Conservation (phyloP, 805 yeast genomes). For the Ascoidea tarda region DNA sequence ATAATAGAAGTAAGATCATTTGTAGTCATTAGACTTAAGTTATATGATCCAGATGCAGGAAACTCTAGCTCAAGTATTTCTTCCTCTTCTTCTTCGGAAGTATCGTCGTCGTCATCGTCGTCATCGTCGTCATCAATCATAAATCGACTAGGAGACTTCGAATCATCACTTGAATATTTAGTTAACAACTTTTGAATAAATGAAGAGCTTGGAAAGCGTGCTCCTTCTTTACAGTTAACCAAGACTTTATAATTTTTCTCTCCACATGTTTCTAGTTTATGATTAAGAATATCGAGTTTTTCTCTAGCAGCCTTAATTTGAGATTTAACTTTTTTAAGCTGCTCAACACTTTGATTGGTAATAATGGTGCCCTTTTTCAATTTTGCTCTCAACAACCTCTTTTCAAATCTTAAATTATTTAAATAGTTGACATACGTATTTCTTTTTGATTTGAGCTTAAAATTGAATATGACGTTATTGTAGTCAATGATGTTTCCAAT, state of each 20-base stretch:
- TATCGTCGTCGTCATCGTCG: background rate
- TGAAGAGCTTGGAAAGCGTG: constrained; percentile 6
- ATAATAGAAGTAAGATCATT: constrained; percentile 51
- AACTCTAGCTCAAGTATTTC: constrained; percentile 20
- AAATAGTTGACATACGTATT: background rate
- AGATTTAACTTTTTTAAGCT: background rate
- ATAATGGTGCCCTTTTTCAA: background rate
- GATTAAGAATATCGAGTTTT: background rate
- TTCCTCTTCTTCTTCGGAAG: background rate
- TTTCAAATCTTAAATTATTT: background rate
- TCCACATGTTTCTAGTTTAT: background rate
- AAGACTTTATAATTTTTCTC: constrained; percentile 6
- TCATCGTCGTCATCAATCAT: background rate
- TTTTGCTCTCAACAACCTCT: background rate
- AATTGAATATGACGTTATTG: constrained; percentile 7
- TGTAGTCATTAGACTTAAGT: constrained; percentile 55
- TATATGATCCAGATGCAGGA: constrained; percentile 78
- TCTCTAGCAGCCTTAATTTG: background rate
- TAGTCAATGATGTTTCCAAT: constrained; percentile 10
- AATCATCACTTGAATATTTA: background rate
- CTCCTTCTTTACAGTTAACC: constrained; percentile 10
- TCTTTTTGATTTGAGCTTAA: constrained; percentile 5
- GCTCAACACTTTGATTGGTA: background rate
- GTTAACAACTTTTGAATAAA: background rate
- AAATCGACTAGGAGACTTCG: background rate